Conservation (phyloP, 1,139 yeast species). For the Yamadazyma songkhlaensis region DNA sequence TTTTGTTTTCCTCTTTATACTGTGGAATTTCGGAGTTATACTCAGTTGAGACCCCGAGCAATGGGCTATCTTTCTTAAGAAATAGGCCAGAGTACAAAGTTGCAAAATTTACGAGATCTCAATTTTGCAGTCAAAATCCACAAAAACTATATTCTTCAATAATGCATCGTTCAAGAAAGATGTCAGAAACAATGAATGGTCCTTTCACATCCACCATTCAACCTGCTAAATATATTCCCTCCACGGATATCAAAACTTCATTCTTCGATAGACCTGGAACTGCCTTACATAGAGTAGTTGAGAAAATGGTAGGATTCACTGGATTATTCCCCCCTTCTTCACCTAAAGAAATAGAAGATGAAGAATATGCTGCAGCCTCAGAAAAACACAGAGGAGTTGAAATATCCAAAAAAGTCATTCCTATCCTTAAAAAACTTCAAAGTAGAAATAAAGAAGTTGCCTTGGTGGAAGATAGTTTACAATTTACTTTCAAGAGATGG, state of each 20-base stretch:
- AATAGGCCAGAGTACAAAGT: too few species aligned
- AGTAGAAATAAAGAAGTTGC: background rate
- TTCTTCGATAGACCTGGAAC: conserved; percentile 26
- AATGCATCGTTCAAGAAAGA: background rate
- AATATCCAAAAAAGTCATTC: conserved; percentile 2
- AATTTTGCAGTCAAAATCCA: too few species aligned
- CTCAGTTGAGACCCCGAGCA: too few species aligned
- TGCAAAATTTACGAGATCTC: too few species aligned
- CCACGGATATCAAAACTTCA: conserved; percentile 1
- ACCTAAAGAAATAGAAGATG: background rate
- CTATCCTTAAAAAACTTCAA: conserved; percentile 1
- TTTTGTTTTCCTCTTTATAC: background rate
- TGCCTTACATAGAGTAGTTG: conserved; percentile 28
- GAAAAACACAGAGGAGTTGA: background rate
- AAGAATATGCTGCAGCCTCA: background rate
- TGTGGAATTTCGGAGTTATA: too few species aligned
- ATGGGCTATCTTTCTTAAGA: too few species aligned
- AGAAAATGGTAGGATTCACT: conserved; percentile 21
- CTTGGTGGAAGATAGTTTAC: conserved; percentile 1
- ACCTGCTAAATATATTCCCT: conserved; percentile 6
- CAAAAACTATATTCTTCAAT: background rate
- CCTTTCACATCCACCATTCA: background rate
- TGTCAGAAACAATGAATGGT: too few species aligned
- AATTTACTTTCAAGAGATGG: conserved; percentile 9
- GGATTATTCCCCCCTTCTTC: conserved; percentile 11